A percentile compares a stretch with the other conserved stretches of the same genome.
Evolutionary conservation across 169 alveolate genomes (phyloP).

Genomic region (Eimeria falciformis): DNA sequence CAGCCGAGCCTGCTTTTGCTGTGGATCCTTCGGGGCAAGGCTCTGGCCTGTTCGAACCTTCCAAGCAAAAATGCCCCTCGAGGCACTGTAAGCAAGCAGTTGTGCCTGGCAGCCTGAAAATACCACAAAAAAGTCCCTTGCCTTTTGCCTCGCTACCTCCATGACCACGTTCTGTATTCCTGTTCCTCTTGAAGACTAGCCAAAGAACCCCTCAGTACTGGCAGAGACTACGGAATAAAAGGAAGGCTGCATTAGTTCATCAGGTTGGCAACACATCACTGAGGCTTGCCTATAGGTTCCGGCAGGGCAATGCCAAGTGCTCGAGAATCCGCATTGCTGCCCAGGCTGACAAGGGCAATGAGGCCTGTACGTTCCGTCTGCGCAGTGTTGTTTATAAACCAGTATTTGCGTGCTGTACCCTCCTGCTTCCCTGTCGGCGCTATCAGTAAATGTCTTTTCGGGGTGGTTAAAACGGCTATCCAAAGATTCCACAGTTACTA

Average conservation of each 20-base stretch:
- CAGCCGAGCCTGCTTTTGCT: conserved; percentile 16
- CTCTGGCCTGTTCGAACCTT: conserved; percentile 4
- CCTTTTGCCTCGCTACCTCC: no score
- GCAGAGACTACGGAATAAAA: background rate
- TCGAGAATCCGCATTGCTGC: conserved; percentile 3
- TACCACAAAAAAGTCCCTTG: no score
- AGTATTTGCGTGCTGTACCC: background rate
- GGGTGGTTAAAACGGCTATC: conserved; percentile 37
- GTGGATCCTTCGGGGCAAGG: conserved; percentile 48
- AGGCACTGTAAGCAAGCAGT: conserved; percentile 44
- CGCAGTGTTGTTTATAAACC: conserved; percentile 22
- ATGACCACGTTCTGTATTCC: no score
- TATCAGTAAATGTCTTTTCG: background rate
- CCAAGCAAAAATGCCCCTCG: conserved; percentile 31
- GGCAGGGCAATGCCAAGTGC: conserved; percentile 39
- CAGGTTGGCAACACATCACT: background rate
- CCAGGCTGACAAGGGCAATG: conserved; percentile 49
- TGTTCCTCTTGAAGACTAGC: no score
- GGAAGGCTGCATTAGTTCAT: background rate
- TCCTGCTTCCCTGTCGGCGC: background rate
- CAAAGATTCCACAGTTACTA: background rate
- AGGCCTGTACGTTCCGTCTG: conserved; percentile 11
- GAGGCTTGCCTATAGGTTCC: conserved; percentile 51
- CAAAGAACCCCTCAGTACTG: background rate
- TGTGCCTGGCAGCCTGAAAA: conserved; percentile 60